Evolutionary conservation across 2,329 filamentous ascomycete species (phyloP), one percentile per base, ranked within the genome.

Genomic region (Cordyceps cicadae): DNA sequence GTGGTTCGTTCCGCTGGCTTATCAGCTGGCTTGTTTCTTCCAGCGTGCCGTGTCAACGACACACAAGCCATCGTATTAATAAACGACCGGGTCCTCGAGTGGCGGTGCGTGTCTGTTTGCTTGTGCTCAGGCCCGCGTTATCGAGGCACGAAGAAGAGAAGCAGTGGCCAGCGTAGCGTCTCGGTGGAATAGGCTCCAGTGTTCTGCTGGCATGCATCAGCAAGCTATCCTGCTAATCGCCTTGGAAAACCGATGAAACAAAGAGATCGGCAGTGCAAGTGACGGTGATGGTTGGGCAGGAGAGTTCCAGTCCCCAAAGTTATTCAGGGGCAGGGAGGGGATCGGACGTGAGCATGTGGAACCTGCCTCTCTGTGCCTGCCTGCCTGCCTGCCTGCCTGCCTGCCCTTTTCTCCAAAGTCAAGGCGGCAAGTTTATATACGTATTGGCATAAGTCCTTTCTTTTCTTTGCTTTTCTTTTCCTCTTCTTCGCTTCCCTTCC

Each of bases 221-320:
- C 24, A 3, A 11, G 3, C 34, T 19, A 41, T 41, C 15, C 37
- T 1, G 15, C 24, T 19, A 34, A 26, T 8, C 52, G 37, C 48
- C 56, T 59, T 59, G 56, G 49, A 53, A 45, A 43, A 3, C 1
- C 24, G 39, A 55, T 61, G 59, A 61, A 61, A 61, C 59, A 56
- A 43, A 37, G 45, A n/a, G 59, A 61, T 61, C 59, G 59, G 53
- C 59, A 37, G 52, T 51, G 29, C n/a, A 6, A 29, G 29, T 29
- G 29, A 29, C 6, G 7, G 29, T 7, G 37, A 61, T 61, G 29
- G 58, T 55, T 60, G 53, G 39, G 11, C 46, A 54, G n/a, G n/a
- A n/a, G 6, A 9, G n/a, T n/a, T 19, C 5, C 17, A 15, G n/a
- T 12, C 32, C 6, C 5, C 29, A 61, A 56, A 24, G 14, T 48